phyloP scores from a whole-genome alignment of 108 stramenopile species.

The Discostella stelligeroides region DNA sequence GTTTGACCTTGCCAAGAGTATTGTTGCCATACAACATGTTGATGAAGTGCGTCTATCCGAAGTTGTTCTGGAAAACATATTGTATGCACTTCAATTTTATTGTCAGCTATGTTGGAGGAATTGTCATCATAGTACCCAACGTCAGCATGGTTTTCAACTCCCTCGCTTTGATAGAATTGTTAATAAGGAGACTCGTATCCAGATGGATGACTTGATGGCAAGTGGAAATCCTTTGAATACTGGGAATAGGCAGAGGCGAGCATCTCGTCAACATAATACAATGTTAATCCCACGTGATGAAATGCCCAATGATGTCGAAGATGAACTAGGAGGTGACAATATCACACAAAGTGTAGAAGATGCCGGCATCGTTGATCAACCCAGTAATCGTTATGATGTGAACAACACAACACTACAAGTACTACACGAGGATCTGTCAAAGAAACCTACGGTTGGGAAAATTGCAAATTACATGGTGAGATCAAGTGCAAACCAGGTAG shows the following conservation, averaged over 20 bases:
- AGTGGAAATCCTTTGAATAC: not conserved
- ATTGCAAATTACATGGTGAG: no score
- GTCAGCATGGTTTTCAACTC: no score
- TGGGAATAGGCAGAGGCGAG: not conserved
- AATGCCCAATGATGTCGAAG: not conserved
- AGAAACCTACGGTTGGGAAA: no score
- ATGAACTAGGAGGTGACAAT: not conserved
- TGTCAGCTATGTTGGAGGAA: not conserved
- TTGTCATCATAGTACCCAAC: not conserved
- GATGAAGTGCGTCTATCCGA: not conserved
- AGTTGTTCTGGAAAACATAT: slow-evolving; percentile 1
- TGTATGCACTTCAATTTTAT: not conserved
- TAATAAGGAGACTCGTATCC: not conserved
- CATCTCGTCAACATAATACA: not conserved
- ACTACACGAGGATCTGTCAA: not conserved
- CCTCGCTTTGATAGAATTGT: slow-evolving; percentile 2
- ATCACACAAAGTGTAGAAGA: not conserved
- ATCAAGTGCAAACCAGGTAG: no score
- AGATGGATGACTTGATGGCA: not conserved
- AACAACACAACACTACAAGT: not conserved
- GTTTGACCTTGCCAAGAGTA: not conserved
- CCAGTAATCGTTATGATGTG: not conserved
- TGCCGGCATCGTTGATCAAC: not conserved
- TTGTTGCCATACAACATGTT: not conserved
- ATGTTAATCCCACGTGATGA: not conserved